Evolutionary conservation across 306 rosid genomes (phyloP), one percentile per base, ranked within the genome.

Genomic region (Comarum palustre): DNA sequence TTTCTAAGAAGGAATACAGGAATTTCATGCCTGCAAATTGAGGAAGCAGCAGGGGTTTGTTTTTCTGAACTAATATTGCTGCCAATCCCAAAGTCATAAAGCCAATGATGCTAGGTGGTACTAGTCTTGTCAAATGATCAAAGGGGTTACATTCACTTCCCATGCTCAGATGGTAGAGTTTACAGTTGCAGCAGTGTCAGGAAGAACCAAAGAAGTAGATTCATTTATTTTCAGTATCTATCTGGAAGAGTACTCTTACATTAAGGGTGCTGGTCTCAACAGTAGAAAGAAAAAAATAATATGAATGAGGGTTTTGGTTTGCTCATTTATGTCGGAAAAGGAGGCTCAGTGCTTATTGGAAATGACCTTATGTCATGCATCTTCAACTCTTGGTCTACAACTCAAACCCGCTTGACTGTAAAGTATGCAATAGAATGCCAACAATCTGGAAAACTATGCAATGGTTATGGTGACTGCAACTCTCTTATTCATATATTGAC

Each of bases 121-220:
- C 68, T 19, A 36, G 74, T 70, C 74, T n/a, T 51, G 63, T 69
- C 63, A 69, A 48, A 11, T 48, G 43, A 47, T 6, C n/a, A 32
- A 1, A 36, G 32, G 41, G 20, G 36, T 51, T 14, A 20, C 45
- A 31, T 69, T 54, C 41, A 24, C 52, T 54, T 71, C 66, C 42
- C 38, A 24, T 71, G 39, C 15, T n/a, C 39, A 54, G 38, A 50
- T 14, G 24, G 22, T 14, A 38, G 29, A 36, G 50, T 24, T 22
- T 34, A 51, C 15, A 31, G 29, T 47, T 46, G 66, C 41, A 31
- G 20, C 66, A 31, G 9, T 60, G 72, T 17, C 22, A 68, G 43
- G 46, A n/a, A 52, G 31, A 52, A 1, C 32, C 14, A 32, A n/a
- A 52, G 31, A 52, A 1, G 63, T 51, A 36, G 74, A 8, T 52